Conservation (phyloP, 352 stramenopile species). For the Phytophthora colocasiae region DNA sequence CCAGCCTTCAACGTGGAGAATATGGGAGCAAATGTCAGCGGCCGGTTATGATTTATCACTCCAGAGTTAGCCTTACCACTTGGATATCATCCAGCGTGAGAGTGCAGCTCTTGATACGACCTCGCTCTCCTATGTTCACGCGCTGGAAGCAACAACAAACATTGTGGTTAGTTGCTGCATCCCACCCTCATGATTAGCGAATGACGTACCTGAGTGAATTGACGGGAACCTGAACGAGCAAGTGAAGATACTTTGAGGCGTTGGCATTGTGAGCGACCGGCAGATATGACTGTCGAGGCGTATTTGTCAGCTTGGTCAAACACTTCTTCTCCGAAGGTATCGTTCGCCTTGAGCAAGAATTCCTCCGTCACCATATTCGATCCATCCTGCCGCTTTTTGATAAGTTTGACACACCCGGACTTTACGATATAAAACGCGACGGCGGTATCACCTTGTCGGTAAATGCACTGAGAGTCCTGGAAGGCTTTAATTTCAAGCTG, state of each 20-base stretch:
- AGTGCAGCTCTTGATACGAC: conserved; percentile 55
- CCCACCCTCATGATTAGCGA: neutral
- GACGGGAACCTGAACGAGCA: conserved; percentile 56
- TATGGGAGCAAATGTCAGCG: neutral
- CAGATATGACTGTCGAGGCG: conserved; percentile 63
- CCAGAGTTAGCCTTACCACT: conserved; percentile 43
- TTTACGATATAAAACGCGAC: conserved; percentile 83
- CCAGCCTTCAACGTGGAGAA: conserved; percentile 44
- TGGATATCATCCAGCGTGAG: conserved; percentile 72
- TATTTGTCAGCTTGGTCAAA: conserved; percentile 64
- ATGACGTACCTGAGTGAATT: conserved; percentile 58
- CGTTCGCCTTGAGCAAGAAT: conserved; percentile 74
- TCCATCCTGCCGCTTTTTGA: conserved; percentile 50
- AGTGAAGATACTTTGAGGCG: conserved; percentile 65
- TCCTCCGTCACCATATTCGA: conserved; percentile 49
- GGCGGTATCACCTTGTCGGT: conserved; percentile 56
- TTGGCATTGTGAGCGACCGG: conserved; percentile 69
- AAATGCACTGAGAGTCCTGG: conserved; percentile 72
- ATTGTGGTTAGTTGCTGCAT: conserved; percentile 6
- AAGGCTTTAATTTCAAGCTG: conserved; percentile 85
- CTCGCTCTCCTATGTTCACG: conserved; percentile 56
- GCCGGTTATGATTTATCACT: neutral
- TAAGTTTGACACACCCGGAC: conserved; percentile 75
- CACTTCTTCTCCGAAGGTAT: conserved; percentile 75
- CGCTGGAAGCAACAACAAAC: conserved; percentile 32